phyloP scores from a whole-genome alignment of 2,329 filamentous ascomycete species.

The Apiospora saccharicola region DNA sequence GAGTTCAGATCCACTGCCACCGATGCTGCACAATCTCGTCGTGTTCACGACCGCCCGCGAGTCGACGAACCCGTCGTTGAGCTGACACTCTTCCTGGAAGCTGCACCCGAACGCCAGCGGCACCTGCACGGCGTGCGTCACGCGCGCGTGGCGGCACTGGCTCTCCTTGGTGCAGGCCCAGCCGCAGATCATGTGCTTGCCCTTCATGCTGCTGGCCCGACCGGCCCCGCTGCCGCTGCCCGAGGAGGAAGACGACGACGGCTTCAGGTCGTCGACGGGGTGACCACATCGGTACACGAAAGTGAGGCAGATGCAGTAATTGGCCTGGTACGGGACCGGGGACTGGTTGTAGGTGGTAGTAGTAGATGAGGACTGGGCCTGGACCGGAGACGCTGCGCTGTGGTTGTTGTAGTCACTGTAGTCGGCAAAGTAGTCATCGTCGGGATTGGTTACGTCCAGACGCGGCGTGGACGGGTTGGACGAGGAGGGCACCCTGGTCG shows the following conservation, averaged over 20 bases:
- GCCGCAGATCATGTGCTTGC: constrained; percentile 18
- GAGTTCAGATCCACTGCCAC: not conserved
- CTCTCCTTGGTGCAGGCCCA: constrained; percentile 18
- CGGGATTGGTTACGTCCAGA: constrained; percentile 3
- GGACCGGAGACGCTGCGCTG: not conserved
- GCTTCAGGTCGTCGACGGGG: not conserved
- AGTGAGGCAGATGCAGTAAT: constrained; percentile 13
- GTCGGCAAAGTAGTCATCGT: not conserved
- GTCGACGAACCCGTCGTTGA: not conserved
- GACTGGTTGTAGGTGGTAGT: not conserved
- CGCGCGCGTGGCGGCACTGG: not conserved
- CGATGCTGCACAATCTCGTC: not conserved
- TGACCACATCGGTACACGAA: constrained; percentile 18
- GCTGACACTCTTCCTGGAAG: not conserved
- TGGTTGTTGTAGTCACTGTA: not conserved
- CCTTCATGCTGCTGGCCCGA: not conserved
- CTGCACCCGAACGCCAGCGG: constrained; percentile 3
- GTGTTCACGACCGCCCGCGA: not conserved
- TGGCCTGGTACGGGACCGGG: not conserved
- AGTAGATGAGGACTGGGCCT: not conserved
- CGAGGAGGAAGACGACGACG: not conserved
- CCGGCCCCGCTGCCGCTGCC: not conserved
- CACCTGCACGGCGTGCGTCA: constrained; percentile 10
- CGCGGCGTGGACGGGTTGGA: not conserved
- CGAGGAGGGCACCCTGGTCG: not conserved